These are phyloP conservation scores for Daldinia vernicosa DNA, from an alignment of 495 filamentous ascomycete genomes.

Conservation along the genomic window DNA sequence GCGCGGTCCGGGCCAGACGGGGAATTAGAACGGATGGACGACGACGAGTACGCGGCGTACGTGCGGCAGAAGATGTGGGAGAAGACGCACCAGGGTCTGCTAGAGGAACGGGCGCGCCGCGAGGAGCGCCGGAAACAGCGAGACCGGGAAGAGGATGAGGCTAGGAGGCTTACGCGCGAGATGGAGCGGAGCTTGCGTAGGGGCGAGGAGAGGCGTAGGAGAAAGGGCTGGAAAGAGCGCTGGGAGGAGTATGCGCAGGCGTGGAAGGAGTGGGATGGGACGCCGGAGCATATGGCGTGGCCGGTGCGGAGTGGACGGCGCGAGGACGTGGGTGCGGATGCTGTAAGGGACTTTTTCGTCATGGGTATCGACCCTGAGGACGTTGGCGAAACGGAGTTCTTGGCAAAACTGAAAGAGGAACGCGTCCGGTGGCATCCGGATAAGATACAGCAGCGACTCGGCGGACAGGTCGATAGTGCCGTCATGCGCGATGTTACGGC, in stretches of 20 bases:
- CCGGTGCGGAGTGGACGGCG: constrained; percentile 71
- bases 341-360: constrained; percentile 55
- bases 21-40: constrained; percentile 84
- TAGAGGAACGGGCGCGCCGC: constrained; percentile 61
- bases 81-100: constrained; percentile 73
- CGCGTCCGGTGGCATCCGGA: constrained; percentile 97
- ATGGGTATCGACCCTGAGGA: constrained; percentile 51
- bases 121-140: constrained; percentile 54
- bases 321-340: constrained; percentile 41
- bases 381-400: constrained; percentile 66
- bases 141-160: constrained; percentile 54
- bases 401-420: constrained; percentile 78
- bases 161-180: constrained; percentile 58
- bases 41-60: constrained; percentile 87
- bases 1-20: constrained; percentile 47
- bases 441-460: constrained; percentile 92
- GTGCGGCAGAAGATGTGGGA: constrained; percentile 94
- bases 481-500: constrained; percentile 81
- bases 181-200: constrained; percentile 59
- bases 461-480: constrained; percentile 69
- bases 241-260: constrained; percentile 72
- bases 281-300: constrained; percentile 71
- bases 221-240: constrained; percentile 49
- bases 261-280: constrained; percentile 66
- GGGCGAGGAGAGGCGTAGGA: constrained; percentile 54